phyloP scores from a whole-genome alignment of 2,329 filamentous ascomycete species.

The Botryotinia calthae region DNA sequence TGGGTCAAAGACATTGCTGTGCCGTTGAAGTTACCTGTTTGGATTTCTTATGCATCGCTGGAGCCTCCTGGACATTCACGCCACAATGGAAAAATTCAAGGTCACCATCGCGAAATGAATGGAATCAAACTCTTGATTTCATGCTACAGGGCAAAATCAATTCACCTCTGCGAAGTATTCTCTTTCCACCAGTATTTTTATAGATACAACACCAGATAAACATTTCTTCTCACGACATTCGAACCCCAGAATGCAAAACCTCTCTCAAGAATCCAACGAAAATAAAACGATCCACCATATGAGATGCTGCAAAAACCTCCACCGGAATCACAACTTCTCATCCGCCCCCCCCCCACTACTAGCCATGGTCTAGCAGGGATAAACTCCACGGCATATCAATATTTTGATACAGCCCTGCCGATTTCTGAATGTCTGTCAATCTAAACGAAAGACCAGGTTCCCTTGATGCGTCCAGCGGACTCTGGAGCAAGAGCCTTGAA shows the following conservation, averaged over 20 bases:
- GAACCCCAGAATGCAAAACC: not conserved
- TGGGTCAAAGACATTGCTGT: not conserved
- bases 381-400: not conserved
- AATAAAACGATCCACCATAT: not conserved
- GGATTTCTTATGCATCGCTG: not conserved
- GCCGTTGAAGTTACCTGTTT: not conserved
- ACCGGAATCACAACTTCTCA: not conserved
- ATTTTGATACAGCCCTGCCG: not conserved
- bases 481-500: conserved; percentile 53
- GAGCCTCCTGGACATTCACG: not conserved
- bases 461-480: conserved; percentile 43
- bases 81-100: not conserved
- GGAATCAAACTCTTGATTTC: not conserved
- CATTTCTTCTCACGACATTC: not conserved
- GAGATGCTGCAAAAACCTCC: not conserved
- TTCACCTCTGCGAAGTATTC: not conserved
- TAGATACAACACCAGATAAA: not conserved
- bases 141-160: not conserved
- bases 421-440: not conserved
- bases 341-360: not conserved
- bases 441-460: conserved; percentile 47
- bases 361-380: not conserved
- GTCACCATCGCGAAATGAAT: not conserved
- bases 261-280: not conserved
- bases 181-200: not conserved